Conservation (phyloP, 495 filamentous ascomycete genomes). For the Lasiosphaeria hispida region DNA sequence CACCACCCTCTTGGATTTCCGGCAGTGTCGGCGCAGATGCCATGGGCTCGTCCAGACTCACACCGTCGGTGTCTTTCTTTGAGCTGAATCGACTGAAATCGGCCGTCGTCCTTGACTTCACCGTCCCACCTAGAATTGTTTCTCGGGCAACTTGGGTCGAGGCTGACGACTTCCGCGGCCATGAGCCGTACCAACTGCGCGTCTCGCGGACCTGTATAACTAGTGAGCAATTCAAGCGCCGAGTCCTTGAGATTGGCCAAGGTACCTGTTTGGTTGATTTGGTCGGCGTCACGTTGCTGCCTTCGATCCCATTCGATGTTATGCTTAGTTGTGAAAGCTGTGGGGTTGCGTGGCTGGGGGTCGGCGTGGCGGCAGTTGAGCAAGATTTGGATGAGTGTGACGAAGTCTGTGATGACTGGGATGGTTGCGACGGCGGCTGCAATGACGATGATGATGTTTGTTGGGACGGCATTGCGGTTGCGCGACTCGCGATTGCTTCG, state of each 20-base stretch:
- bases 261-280: background rate
- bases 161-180: conserved; percentile 69
- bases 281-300: too few species aligned
- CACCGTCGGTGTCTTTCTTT: conserved; percentile 33
- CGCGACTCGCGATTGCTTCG: conserved; percentile 38
- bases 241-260: conserved; percentile 4
- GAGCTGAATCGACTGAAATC: conserved; percentile 49
- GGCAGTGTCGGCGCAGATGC: conserved; percentile 28
- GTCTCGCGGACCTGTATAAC: conserved; percentile 50
- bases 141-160: conserved; percentile 75
- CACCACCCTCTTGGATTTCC: conserved; percentile 18
- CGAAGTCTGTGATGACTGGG: conserved; percentile 6
- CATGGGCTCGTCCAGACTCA: conserved; percentile 25
- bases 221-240: conserved; percentile 12
- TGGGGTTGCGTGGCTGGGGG: conserved; percentile 6
- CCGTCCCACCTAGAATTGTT: conserved; percentile 62
- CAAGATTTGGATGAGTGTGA: conserved; percentile 1
- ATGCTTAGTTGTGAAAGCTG: background rate
- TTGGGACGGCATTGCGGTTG: conserved; percentile 11
- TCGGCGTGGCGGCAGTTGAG: conserved; percentile 10
- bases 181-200: conserved; percentile 63
- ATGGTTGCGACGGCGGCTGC: conserved; percentile 3
- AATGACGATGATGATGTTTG: conserved; percentile 17
- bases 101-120: conserved; percentile 34
- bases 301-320: too few species aligned